phyloP scores from a whole-genome alignment of 1,139 yeast genomes.

The Petasospora rhodanensis region DNA sequence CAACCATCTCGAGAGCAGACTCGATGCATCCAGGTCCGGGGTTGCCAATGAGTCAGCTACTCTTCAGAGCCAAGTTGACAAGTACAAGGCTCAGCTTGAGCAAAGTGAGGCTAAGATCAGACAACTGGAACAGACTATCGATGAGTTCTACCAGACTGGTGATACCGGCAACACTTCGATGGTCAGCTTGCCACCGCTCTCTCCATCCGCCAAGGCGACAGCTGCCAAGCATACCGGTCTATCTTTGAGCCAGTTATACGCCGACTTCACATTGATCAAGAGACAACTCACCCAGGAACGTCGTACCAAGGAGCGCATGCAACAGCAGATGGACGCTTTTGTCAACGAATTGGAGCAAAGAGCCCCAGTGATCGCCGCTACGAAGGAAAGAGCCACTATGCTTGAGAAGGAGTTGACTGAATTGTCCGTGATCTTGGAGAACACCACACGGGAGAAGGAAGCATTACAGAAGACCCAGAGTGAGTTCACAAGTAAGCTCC shows the following conservation, averaged over 20 bases:
- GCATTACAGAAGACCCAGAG: slow-evolving; percentile 28
- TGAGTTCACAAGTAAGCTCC: slow-evolving; percentile 28
- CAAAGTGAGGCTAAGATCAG: slow-evolving; percentile 31
- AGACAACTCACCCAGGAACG: slow-evolving; percentile 67
- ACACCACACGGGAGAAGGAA: slow-evolving; percentile 39
- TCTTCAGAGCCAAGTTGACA: slow-evolving; percentile 34
- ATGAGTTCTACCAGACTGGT: slow-evolving; percentile 29
- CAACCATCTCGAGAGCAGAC: slow-evolving; percentile 41
- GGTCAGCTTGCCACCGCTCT: slow-evolving; percentile 25
- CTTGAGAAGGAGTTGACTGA: slow-evolving; percentile 50
- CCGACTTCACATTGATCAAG: slow-evolving; percentile 63
- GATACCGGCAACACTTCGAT: slow-evolving; percentile 8
- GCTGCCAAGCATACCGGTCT: slow-evolving; percentile 50
- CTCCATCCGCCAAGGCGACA: slow-evolving; percentile 41
- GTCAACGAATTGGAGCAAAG: slow-evolving; percentile 74
- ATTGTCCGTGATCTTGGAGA: slow-evolving; percentile 43
- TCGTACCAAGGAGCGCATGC: slow-evolving; percentile 65
- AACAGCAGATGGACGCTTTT: slow-evolving; percentile 65
- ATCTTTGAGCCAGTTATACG: slow-evolving; percentile 62
- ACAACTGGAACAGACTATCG: slow-evolving; percentile 42
- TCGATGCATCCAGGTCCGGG: slow-evolving; percentile 39
- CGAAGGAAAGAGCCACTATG: slow-evolving; percentile 46
- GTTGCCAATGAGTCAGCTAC: slow-evolving; percentile 31
- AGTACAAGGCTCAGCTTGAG: slow-evolving; percentile 24
- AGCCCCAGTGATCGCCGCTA: slow-evolving; percentile 74